A percentile compares a stretch with the other conserved stretches of the same genome.
These are phyloP conservation scores for Hygrophila difformis DNA, from an alignment of 257 asterid species.

Conservation along the genomic window DNA sequence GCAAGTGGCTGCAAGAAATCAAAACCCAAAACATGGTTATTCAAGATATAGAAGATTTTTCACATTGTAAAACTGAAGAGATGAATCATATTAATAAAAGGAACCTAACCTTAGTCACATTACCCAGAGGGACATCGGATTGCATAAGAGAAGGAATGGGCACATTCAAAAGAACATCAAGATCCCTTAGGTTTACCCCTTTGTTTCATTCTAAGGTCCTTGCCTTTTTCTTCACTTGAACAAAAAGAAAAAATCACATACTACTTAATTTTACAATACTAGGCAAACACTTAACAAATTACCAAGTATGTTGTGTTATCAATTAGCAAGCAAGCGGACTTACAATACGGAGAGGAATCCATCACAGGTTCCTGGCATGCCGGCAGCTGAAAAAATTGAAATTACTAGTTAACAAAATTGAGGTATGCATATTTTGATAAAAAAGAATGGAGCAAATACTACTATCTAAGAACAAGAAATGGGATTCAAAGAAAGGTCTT, in stretches of 20 bases:
- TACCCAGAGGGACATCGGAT: constrained; percentile 25
- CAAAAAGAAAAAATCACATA: no score
- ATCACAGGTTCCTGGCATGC: constrained; percentile 54
- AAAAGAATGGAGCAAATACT: background rate
- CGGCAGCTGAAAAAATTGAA: constrained; percentile 45
- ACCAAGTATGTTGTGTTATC: background rate
- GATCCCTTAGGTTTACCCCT: no score
- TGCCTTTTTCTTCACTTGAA: no score
- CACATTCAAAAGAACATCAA: constrained; percentile 87
- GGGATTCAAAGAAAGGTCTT: background rate
- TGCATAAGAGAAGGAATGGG: constrained; percentile 51
- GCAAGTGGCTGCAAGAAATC: constrained; percentile 56
- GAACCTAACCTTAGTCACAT: constrained; percentile 41
- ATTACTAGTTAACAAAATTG: background rate
- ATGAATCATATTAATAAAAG: constrained; percentile 4
- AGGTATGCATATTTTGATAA: background rate
- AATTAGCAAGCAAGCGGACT: constrained; percentile 20
- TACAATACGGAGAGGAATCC: constrained; percentile 79
- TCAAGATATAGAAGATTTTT: constrained; percentile 13
- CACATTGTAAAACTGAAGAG: constrained; percentile 4
- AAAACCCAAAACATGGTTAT: constrained; percentile 14
- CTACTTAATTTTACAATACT: no score
- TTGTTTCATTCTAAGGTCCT: no score
- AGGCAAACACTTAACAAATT: background rate
- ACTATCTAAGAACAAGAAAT: background rate